Evolutionary conservation across 2,329 filamentous ascomycete species (phyloP).

Genomic region (Aspergillus caelatus): DNA sequence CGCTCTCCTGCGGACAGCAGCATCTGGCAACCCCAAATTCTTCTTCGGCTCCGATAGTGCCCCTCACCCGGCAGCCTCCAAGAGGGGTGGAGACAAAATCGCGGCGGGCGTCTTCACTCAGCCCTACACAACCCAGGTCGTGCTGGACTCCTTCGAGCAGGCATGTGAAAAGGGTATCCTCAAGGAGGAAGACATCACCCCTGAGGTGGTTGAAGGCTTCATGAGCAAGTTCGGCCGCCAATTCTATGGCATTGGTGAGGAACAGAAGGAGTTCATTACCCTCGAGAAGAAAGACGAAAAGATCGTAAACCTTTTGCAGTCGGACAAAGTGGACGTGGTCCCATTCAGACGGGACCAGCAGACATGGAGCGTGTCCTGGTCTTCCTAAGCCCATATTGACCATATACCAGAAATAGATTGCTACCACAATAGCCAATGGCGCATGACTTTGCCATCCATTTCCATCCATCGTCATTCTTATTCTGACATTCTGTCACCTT

Average conservation of each 20-base stretch:
- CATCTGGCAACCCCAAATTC: slow-evolving; percentile 60
- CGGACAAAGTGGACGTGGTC: slow-evolving; percentile 63
- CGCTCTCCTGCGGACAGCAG: slow-evolving; percentile 67
- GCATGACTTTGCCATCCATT: slow-evolving; percentile 2
- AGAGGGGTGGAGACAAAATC: slow-evolving; percentile 55
- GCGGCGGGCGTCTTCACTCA: slow-evolving; percentile 67
- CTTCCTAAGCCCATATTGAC: slow-evolving; percentile 15
- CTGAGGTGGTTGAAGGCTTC: slow-evolving; percentile 60
- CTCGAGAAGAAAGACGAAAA: slow-evolving; percentile 59
- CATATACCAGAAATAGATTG: not conserved
- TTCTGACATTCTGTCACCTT: slow-evolving; percentile 24
- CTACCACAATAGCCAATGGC: not conserved
- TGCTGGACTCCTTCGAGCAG: slow-evolving; percentile 61
- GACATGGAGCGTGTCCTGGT: slow-evolving; percentile 46
- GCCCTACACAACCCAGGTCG: slow-evolving; percentile 60
- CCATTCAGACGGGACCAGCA: slow-evolving; percentile 66
- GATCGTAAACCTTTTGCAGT: slow-evolving; percentile 58
- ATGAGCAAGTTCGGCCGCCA: slow-evolving; percentile 58
- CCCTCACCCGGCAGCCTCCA: slow-evolving; percentile 63
- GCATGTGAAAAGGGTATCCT: slow-evolving; percentile 58
- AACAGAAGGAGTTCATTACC: slow-evolving; percentile 55
- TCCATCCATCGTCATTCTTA: slow-evolving; percentile 5
- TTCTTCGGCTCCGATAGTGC: slow-evolving; percentile 74
- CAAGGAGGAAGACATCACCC: slow-evolving; percentile 56
- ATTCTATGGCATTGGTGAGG: slow-evolving; percentile 60